Percentiles rank a stretch among this genome's conserved stretches.
These are phyloP conservation scores for Penicillium sp. DNA, from an alignment of 2,329 filamentous ascomycete species.

Conservation along the genomic window DNA sequence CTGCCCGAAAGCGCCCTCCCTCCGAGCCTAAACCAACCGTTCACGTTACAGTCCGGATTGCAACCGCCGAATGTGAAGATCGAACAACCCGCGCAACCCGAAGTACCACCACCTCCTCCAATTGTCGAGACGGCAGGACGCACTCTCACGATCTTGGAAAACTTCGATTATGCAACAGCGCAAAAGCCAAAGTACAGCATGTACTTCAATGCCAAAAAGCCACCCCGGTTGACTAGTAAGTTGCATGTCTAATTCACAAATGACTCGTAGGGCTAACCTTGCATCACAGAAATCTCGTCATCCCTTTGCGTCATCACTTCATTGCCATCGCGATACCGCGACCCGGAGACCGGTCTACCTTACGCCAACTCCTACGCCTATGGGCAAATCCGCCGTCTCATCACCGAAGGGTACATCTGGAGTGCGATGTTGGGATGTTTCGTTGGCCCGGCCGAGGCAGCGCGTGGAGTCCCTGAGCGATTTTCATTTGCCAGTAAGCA, in stretches of 20 bases:
- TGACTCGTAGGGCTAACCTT: constrained; percentile 9
- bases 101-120: constrained; percentile 32
- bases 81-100: constrained; percentile 26
- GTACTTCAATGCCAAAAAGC: constrained; percentile 56
- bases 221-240: constrained; percentile 50
- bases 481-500: constrained; percentile 52
- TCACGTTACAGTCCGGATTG: not conserved
- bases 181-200: constrained; percentile 57
- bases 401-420: constrained; percentile 76
- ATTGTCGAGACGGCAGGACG: constrained; percentile 55
- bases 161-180: constrained; percentile 58
- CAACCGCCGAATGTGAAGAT: constrained; percentile 13
- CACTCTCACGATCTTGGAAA: constrained; percentile 60
- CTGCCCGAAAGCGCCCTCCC: constrained; percentile 5
- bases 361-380: constrained; percentile 81
- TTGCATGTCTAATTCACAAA: constrained; percentile 12
- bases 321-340: constrained; percentile 76
- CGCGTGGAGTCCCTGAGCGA: constrained; percentile 75
- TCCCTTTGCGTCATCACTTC: constrained; percentile 80
- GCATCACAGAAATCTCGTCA: constrained; percentile 42
- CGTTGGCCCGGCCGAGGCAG: constrained; percentile 64
- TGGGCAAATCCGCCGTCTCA: constrained; percentile 71
- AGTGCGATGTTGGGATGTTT: constrained; percentile 79
- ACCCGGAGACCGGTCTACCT: constrained; percentile 78
- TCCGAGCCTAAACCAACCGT: constrained; percentile 17